Conservation (phyloP, 495 filamentous ascomycete genomes). For the Penicillium pancosmium region DNA sequence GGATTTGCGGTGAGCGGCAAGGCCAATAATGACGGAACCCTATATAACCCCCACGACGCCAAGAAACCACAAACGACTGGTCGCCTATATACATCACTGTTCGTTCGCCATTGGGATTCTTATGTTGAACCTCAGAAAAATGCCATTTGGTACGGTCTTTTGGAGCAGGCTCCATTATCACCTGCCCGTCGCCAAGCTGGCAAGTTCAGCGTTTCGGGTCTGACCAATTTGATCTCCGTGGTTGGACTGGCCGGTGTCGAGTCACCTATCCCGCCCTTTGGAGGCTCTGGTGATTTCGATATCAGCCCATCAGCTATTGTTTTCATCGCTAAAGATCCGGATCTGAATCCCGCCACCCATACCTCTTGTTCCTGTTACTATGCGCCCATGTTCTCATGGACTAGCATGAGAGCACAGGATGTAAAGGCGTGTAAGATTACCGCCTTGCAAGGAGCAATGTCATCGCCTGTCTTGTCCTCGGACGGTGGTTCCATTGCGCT, state of each 20-base stretch:
- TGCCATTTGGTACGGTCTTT: slow-evolving; percentile 70
- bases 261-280: slow-evolving; percentile 61
- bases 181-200: slow-evolving; percentile 41
- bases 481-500: slow-evolving; percentile 77
- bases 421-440: slow-evolving; percentile 40
- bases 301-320: slow-evolving; percentile 61
- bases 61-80: slow-evolving; percentile 55
- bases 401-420: slow-evolving; percentile 52
- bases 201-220: slow-evolving; percentile 47
- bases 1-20: slow-evolving; percentile 70
- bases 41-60: slow-evolving; percentile 58
- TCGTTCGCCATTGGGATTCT: slow-evolving; percentile 66
- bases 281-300: slow-evolving; percentile 61
- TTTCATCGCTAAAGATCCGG: slow-evolving; percentile 85
- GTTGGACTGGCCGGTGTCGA: slow-evolving; percentile 49
- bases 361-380: slow-evolving; percentile 71
- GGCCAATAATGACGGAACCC: slow-evolving; percentile 56
- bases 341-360: slow-evolving; percentile 73
- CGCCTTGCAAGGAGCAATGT: slow-evolving; percentile 68
- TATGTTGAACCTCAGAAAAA: slow-evolving; percentile 64
- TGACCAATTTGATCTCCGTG: slow-evolving; percentile 53
- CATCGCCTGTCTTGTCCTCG: slow-evolving; percentile 74
- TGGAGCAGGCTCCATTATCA: slow-evolving; percentile 52
- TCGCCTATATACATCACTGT: slow-evolving; percentile 56
- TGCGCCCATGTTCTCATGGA: slow-evolving; percentile 62